A percentile compares a stretch with the other conserved stretches of the same genome.
These are phyloP conservation scores for Penicillium sp. DNA, from an alignment of 2,329 filamentous ascomycete genomes.

Conservation along the genomic window DNA sequence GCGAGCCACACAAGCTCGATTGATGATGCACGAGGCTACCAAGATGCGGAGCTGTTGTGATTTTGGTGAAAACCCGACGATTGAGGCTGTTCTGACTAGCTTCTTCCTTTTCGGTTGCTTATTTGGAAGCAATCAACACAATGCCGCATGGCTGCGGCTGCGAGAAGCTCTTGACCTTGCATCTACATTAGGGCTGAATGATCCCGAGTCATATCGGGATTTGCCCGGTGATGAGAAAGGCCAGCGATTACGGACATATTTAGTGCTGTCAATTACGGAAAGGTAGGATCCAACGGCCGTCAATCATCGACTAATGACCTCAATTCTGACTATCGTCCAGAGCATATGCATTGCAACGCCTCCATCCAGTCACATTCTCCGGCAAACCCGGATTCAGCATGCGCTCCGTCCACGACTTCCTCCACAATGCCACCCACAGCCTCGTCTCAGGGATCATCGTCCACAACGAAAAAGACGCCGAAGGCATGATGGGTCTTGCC, in stretches of 20 bases:
- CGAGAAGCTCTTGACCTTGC: conserved; percentile 64
- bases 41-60: conserved; percentile 50
- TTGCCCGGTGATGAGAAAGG: conserved; percentile 44
- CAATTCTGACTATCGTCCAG: conserved; percentile 21
- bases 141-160: conserved; percentile 76
- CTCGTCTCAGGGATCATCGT: conserved; percentile 47
- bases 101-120: conserved; percentile 77
- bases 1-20: conserved; percentile 43
- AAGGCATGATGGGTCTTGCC: conserved; percentile 49
- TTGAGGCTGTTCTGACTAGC: conserved; percentile 62
- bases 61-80: conserved; percentile 46
- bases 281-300: conserved; percentile 26
- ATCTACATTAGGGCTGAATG: conserved; percentile 45
- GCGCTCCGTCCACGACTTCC: conserved; percentile 47
- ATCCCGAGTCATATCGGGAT: conserved; percentile 44
- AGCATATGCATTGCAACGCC: conserved; percentile 49
- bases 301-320: no score
- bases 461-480: conserved; percentile 49
- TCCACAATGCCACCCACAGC: conserved; percentile 41
- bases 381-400: conserved; percentile 46
- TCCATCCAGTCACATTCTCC: conserved; percentile 48
- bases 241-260: conserved; percentile 43
- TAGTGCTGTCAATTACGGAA: conserved; percentile 44
- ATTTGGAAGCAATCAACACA: conserved; percentile 72
- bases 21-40: conserved; percentile 49